Evolutionary conservation across 2,329 filamentous ascomycete species (phyloP).

Genomic region (Venturia carpophila): DNA sequence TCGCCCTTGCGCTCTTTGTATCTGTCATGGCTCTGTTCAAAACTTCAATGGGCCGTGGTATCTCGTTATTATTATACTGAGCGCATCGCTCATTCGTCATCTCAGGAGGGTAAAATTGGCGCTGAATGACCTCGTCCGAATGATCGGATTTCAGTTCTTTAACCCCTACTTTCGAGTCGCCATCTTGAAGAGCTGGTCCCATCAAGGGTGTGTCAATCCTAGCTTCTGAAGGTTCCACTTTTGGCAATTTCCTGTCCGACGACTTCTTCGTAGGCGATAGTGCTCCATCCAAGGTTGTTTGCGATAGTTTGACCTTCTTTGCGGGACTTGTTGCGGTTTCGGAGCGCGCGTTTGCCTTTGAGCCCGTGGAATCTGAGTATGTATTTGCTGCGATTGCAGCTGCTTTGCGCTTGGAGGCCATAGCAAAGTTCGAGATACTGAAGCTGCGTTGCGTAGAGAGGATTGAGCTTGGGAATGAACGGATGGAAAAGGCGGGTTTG

Average conservation of each 20-base stretch:
- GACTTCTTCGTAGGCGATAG: not conserved
- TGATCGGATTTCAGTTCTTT: constrained; percentile 28
- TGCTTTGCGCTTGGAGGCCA: constrained; percentile 31
- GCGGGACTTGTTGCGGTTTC: constrained; percentile 25
- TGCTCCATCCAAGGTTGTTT: not conserved
- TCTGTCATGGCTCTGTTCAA: constrained; percentile 54
- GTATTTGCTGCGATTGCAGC: constrained; percentile 21
- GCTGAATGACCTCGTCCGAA: constrained; percentile 35
- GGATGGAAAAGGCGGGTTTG: not conserved
- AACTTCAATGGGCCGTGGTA: constrained; percentile 65
- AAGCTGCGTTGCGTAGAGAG: not conserved
- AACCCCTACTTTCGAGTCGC: constrained; percentile 20
- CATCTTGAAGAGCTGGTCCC: not conserved
- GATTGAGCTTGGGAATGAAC: not conserved
- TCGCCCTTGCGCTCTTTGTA: constrained; percentile 48
- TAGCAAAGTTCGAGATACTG: constrained; percentile 19
- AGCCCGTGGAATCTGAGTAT: constrained; percentile 30
- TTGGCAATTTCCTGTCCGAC: not conserved
- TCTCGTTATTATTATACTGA: constrained; percentile 61
- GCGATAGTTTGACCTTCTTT: constrained; percentile 23
- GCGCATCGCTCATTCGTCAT: constrained; percentile 74
- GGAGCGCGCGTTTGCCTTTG: constrained; percentile 33
- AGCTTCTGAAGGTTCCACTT: not conserved
- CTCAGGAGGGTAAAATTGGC: constrained; percentile 73
- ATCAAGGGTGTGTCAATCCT: not conserved